Percentiles rank a stretch among this genome's conserved stretches.
Evolutionary conservation across 2,329 filamentous ascomycete species (phyloP).

Genomic region (Thielaviopsis ethacetica): DNA sequence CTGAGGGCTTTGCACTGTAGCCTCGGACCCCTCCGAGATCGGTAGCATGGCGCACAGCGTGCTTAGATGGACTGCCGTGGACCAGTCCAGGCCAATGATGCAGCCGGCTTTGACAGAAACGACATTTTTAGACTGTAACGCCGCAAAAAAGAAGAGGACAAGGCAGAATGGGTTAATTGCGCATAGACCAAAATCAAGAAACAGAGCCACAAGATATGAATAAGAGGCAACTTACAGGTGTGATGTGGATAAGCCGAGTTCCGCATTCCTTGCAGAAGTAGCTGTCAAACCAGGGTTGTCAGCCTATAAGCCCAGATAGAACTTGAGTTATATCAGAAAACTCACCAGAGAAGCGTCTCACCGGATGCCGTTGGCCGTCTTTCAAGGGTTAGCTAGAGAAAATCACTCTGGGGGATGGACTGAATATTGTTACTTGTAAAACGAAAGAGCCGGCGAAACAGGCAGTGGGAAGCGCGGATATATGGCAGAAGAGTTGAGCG

Average conservation of each 20-base stretch:
- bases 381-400: background rate
- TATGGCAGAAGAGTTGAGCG: conserved; percentile 53
- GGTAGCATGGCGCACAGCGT: conserved; percentile 50
- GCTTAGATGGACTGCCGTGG: conserved; percentile 48
- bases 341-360: conserved; percentile 40
- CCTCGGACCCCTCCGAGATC: conserved; percentile 47
- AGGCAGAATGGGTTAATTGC: conserved; percentile 11
- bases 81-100: conserved; percentile 46
- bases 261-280: conserved; percentile 54
- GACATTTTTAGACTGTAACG: conserved; percentile 34
- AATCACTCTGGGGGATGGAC: background rate
- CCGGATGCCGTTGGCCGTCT: conserved; percentile 43
- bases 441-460: conserved; percentile 29
- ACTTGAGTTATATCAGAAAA: background rate
- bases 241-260: conserved; percentile 46
- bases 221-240: conserved; percentile 26
- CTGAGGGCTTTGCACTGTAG: conserved; percentile 8
- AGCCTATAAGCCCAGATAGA: background rate
- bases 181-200: background rate
- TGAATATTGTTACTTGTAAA: conserved; percentile 31
- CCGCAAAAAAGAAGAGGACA: background rate
- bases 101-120: conserved; percentile 53
- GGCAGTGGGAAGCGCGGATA: conserved; percentile 50
- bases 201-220: background rate
- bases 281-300: conserved; percentile 19